Evolutionary conservation across 1,139 yeast species (phyloP), one percentile per base, ranked within the genome.

Genomic region (Candida sojae): DNA sequence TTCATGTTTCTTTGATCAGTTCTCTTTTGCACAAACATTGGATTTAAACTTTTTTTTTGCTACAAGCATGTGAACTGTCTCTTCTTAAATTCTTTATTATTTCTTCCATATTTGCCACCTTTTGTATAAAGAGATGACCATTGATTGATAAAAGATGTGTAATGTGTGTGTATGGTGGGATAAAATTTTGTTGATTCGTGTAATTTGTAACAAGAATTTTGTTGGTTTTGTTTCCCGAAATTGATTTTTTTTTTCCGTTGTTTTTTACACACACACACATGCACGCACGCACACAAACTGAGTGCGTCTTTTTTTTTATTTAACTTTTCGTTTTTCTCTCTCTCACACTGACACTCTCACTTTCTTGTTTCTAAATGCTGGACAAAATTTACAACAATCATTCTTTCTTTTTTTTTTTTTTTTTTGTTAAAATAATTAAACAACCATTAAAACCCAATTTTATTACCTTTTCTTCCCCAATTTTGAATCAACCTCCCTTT

Each of bases 191-290:
- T 23, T 11, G 29, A 28, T 23, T 17, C 39, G 39, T 36, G 39
- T 25, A 12, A 13, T 23, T 25, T 25, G 39, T 36, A 26, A 28
- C 29, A 36, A 36, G 30, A 36, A 36, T 36, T 36, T 13, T 35
- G 4, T 9, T 10, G 2, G 29, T 79, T 54, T 92, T 68, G 62
- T 91, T 93, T 0, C 86, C 85, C 11, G 88, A 78, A 53, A 84
- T 86, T 55, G 93, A 73, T 51, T 84, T 75, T 36, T 25, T 5
- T n/a, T 26, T 36, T 17, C 21, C 21, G 21, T 17, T 17, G 21
- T 17, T 25, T 36, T 36, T 36, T 36, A 29, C 39, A 30, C 39
- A 11, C 25, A 25, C 28, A n/a, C n/a, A n/a, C n/a, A n/a, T n/a
- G n/a, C n/a, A 17, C 21, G 21, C 21, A 17, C 2, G 21, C 21